Evolutionary conservation across 306 rosid genomes (phyloP).

Genomic region (Rosa multiflora): DNA sequence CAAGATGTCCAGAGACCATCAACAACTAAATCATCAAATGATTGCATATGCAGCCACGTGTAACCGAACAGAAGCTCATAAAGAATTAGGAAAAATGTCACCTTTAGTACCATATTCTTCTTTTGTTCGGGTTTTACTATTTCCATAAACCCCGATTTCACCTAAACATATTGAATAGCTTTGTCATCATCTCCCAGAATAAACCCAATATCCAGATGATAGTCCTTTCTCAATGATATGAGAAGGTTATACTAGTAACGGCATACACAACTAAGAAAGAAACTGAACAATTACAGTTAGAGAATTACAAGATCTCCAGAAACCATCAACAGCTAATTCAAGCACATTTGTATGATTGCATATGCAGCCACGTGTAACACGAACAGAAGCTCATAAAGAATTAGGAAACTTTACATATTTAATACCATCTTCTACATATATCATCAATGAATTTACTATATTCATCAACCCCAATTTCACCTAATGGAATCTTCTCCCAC

Average conservation of each 20-base stretch:
- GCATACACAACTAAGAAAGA: neutral
- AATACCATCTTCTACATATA: neutral
- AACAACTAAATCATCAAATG: constrained; percentile 5
- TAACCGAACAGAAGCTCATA: neutral
- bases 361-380: neutral
- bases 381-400: neutral
- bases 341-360: neutral
- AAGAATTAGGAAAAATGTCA: neutral
- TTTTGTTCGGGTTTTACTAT: neutral
- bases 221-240: neutral
- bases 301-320: neutral
- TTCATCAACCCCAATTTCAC: neutral
- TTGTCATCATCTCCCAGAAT: constrained; percentile 10
- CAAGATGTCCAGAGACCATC: neutral
- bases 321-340: neutral
- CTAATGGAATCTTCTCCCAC: neutral
- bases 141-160: neutral
- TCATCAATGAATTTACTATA: neutral
- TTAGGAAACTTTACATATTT: neutral
- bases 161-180: neutral
- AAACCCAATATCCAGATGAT: neutral
- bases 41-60: neutral
- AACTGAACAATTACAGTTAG: neutral
- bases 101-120: neutral
- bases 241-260: neutral